These are phyloP conservation scores for Russula ochroleuca DNA, from an alignment of 768 basidiomycete genomes.

Conservation along the genomic window DNA sequence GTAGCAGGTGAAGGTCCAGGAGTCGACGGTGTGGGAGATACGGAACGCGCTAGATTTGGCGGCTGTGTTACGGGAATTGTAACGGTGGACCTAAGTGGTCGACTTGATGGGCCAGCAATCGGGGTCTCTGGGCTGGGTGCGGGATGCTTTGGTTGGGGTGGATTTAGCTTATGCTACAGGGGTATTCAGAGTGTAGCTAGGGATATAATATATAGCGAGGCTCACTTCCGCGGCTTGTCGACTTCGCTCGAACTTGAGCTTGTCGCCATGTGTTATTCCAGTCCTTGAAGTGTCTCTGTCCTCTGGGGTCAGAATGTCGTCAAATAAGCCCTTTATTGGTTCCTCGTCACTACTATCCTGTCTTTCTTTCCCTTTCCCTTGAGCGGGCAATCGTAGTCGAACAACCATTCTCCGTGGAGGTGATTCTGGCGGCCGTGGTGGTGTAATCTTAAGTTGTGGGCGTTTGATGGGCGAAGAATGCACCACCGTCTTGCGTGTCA, in stretches of 20 bases:
- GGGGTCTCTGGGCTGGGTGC: conserved; percentile 40
- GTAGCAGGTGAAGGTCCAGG: conserved; percentile 29
- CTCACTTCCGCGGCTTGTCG: conserved; percentile 70
- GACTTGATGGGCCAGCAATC: conserved; percentile 53
- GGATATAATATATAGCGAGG: conserved; percentile 20
- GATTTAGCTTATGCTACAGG: conserved; percentile 19
- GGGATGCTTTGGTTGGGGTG: conserved; percentile 46
- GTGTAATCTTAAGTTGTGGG: conserved; percentile 31
- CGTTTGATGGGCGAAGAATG: conserved; percentile 18
- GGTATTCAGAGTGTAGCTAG: background rate
- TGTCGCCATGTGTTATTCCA: conserved; percentile 54
- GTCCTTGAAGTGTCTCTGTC: conserved; percentile 77
- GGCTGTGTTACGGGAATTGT: conserved; percentile 38
- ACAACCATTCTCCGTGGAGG: conserved; percentile 41
- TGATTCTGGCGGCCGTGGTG: conserved; percentile 29
- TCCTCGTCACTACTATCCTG: conserved; percentile 53
- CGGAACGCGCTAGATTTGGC: conserved; percentile 23
- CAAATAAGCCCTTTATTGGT: conserved; percentile 62
- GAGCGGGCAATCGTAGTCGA: conserved; percentile 53
- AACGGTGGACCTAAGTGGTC: conserved; percentile 58
- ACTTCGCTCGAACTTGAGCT: conserved; percentile 68
- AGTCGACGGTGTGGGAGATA: conserved; percentile 40
- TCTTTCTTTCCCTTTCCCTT: conserved; percentile 63
- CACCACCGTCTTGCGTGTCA: conserved; percentile 12
- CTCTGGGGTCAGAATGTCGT: conserved; percentile 64